A percentile compares a stretch with the other conserved stretches of the same genome.
phyloP scores from a whole-genome alignment of 257 asterid species.

The Nicotiana paniculata region DNA sequence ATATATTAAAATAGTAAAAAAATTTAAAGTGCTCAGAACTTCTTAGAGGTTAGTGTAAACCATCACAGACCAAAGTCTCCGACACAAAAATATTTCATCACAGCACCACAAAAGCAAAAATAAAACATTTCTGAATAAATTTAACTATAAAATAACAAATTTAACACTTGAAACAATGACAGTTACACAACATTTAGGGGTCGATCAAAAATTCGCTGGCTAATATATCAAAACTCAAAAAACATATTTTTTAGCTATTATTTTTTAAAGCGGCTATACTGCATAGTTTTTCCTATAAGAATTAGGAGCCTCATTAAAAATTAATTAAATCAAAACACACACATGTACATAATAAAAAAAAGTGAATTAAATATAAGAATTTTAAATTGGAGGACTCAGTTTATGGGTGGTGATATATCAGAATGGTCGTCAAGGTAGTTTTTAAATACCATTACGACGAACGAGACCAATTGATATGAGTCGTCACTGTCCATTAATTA shows the following conservation, averaged over 20 bases:
- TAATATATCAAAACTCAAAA: too few relatives aligned
- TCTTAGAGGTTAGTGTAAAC: conserved; percentile 36
- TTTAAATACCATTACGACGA: conserved; percentile 12
- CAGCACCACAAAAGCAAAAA: not conserved
- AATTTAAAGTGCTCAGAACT: conserved; percentile 27
- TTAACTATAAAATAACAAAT: too few relatives aligned
- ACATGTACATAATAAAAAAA: not conserved
- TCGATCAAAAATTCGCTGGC: too few relatives aligned
- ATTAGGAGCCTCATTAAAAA: too few relatives aligned
- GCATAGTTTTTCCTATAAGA: too few relatives aligned
- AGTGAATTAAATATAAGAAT: not conserved
- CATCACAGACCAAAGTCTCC: conserved; percentile 21
- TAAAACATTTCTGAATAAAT: too few relatives aligned
- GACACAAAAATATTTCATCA: not conserved
- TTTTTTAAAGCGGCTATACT: too few relatives aligned
- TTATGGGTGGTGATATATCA: conserved; percentile 51
- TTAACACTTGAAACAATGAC: not conserved
- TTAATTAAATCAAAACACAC: not conserved
- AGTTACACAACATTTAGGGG: too few relatives aligned
- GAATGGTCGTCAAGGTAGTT: conserved; percentile 24
- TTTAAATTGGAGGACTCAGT: not conserved
- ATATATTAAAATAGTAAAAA: too few relatives aligned
- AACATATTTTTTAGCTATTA: too few relatives aligned
- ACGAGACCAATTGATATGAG: conserved; percentile 12
- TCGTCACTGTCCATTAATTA: not conserved